Percentiles rank a stretch among this genome's conserved stretches.
These are phyloP conservation scores for Penicillium occitanis DNA, from an alignment of 2,329 filamentous ascomycete species.

Conservation along the genomic window DNA sequence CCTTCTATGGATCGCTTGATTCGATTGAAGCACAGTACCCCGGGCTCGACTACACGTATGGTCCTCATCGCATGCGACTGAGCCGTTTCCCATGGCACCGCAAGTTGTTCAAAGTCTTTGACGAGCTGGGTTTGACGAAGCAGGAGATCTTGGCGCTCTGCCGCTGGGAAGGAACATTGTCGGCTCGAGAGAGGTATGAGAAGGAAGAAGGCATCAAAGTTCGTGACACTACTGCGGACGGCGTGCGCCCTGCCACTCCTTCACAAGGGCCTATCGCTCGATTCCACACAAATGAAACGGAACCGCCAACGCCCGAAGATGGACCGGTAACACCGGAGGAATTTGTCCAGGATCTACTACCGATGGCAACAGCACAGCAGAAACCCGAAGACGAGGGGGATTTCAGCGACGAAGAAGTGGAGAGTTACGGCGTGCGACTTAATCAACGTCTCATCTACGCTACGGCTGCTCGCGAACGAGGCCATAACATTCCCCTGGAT, in stretches of 20 bases:
- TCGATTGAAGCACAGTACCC: slow-evolving; percentile 66
- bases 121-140: slow-evolving; percentile 58
- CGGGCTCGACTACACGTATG: slow-evolving; percentile 63
- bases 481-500: slow-evolving; percentile 46
- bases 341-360: slow-evolving; percentile 22
- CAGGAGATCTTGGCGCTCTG: slow-evolving; percentile 62
- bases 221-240: slow-evolving; percentile 61
- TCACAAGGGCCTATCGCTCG: slow-evolving; percentile 33
- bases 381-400: slow-evolving; percentile 29
- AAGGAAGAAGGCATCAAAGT: slow-evolving; percentile 60
- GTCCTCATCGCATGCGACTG: slow-evolving; percentile 62
- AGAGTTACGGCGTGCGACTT: slow-evolving; percentile 53
- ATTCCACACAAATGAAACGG: slow-evolving; percentile 34
- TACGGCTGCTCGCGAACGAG: slow-evolving; percentile 54
- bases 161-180: slow-evolving; percentile 57
- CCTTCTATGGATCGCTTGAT: slow-evolving; percentile 64
- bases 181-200: slow-evolving; percentile 48
- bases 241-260: slow-evolving; percentile 54
- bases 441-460: slow-evolving; percentile 55
- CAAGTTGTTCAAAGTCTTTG: slow-evolving; percentile 61
- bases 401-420: slow-evolving; percentile 48
- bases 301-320: slow-evolving; percentile 24
- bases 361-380: slow-evolving; percentile 22
- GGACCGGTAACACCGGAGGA: slow-evolving; percentile 19
- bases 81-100: slow-evolving; percentile 62